A percentile compares a stretch with the other conserved stretches of the same genome.
Evolutionary conservation across 108 stramenopile genomes (phyloP).

Genomic region (Hondaea fermentalgiana): DNA sequence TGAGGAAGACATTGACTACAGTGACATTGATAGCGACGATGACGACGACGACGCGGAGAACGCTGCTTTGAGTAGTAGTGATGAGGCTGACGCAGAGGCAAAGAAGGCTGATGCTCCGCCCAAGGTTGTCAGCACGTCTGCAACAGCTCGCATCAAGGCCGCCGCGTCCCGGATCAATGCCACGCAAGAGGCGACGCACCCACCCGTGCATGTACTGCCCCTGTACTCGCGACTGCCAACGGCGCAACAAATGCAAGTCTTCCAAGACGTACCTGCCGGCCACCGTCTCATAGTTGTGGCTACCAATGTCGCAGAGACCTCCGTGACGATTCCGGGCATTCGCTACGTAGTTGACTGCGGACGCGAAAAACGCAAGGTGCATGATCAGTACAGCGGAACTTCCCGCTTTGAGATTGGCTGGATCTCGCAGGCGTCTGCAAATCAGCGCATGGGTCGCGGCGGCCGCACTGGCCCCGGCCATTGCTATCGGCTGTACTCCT

Average conservation of each 20-base stretch:
- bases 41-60: neutral
- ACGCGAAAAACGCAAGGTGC: constrained; percentile 78
- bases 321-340: constrained; percentile 66
- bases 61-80: constrained; percentile 43
- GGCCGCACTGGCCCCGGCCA: constrained; percentile 91
- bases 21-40: constrained; percentile 79
- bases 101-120: neutral
- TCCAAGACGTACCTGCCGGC: constrained; percentile 72
- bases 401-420: constrained; percentile 81
- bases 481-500: constrained; percentile 87
- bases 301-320: constrained; percentile 96
- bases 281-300: constrained; percentile 80
- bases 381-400: constrained; percentile 68
- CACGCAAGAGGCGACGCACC: neutral
- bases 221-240: constrained; percentile 84
- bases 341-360: constrained; percentile 96
- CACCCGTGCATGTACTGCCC: constrained; percentile 57
- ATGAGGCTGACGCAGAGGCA: constrained; percentile 19
- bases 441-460: constrained; percentile 92
- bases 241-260: constrained; percentile 79
- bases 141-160: neutral
- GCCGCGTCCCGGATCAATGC: neutral
- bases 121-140: neutral
- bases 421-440: constrained; percentile 90
- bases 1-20: constrained; percentile 37